A percentile compares a stretch with the other conserved stretches of the same genome.
These are phyloP conservation scores for Westerdykella aurantiaca DNA, from an alignment of 2,329 filamentous ascomycete genomes.

Conservation along the genomic window DNA sequence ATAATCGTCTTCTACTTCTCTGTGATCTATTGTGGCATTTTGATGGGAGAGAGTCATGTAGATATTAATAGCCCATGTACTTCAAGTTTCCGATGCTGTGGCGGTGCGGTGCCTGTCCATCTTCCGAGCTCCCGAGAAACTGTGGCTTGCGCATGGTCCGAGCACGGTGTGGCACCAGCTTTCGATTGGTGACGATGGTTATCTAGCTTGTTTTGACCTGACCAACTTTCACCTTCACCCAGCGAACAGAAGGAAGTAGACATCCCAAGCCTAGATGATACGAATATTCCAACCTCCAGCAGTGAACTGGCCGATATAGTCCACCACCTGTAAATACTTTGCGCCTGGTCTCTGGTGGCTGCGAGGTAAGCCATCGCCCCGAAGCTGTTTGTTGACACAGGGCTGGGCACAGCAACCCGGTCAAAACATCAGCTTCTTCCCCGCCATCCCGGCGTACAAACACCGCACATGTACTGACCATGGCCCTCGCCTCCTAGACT, in stretches of 20 bases:
- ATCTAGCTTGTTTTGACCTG: neutral
- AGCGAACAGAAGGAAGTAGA: too few relatives aligned
- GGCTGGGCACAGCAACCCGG: neutral
- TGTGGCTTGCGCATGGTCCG: too few relatives aligned
- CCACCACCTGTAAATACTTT: too few relatives aligned
- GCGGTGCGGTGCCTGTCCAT: neutral
- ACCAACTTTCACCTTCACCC: too few relatives aligned
- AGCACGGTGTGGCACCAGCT: neutral
- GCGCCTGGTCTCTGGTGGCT: too few relatives aligned
- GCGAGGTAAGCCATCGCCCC: too few relatives aligned
- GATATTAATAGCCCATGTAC: neutral
- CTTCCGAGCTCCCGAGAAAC: neutral
- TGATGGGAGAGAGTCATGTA: neutral
- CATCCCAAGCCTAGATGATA: too few relatives aligned
- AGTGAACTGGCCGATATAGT: too few relatives aligned
- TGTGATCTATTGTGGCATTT: neutral
- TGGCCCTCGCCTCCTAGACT: slow-evolving; percentile 5
- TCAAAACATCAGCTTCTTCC: slow-evolving; percentile 7
- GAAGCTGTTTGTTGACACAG: slow-evolving; percentile 2
- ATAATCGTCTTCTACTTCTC: neutral
- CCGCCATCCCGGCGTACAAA: slow-evolving; percentile 4
- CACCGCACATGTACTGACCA: slow-evolving; percentile 1
- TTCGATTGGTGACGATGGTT: neutral
- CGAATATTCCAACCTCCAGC: too few relatives aligned
- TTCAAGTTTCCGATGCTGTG: neutral